Percentiles rank a stretch among this genome's conserved stretches.
These are phyloP conservation scores for Cladosporium cucumerinum DNA, from an alignment of 2,329 filamentous ascomycete genomes.

Conservation along the genomic window DNA sequence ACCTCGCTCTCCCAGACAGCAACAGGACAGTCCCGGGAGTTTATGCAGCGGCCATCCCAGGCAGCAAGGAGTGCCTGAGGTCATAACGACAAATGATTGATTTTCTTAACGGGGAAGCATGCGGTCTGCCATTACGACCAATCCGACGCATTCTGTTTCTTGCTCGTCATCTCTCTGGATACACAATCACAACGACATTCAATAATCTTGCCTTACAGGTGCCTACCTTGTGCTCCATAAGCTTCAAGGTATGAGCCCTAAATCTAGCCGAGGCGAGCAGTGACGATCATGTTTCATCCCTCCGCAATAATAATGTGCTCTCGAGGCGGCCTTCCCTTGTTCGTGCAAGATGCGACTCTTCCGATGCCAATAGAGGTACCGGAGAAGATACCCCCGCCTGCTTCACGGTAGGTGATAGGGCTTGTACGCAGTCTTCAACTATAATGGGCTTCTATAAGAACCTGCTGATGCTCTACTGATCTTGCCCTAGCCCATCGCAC, in stretches of 20 bases:
- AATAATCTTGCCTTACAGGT: neutral
- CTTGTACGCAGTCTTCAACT: neutral
- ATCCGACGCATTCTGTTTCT: neutral
- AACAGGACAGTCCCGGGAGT: neutral
- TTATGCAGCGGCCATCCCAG: neutral
- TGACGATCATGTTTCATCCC: neutral
- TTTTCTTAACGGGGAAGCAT: neutral
- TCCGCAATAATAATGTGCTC: neutral
- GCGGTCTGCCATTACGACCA: neutral
- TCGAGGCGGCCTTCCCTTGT: neutral
- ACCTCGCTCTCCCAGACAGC: neutral
- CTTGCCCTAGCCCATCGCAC: conserved; percentile 1
- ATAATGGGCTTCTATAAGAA: neutral
- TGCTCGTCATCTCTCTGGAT: neutral
- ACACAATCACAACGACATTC: neutral
- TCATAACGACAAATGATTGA: neutral
- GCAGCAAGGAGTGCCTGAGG: neutral
- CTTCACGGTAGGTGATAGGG: neutral
- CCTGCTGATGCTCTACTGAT: neutral
- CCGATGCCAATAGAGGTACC: neutral
- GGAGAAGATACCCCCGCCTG: neutral
- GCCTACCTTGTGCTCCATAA: neutral
- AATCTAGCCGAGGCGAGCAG: neutral
- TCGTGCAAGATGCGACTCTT: neutral
- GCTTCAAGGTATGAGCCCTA: neutral